A percentile compares a stretch with the other conserved stretches of the same genome.
Conservation (phyloP, 352 stramenopile genomes). For the Thraustochytrium sp. region DNA sequence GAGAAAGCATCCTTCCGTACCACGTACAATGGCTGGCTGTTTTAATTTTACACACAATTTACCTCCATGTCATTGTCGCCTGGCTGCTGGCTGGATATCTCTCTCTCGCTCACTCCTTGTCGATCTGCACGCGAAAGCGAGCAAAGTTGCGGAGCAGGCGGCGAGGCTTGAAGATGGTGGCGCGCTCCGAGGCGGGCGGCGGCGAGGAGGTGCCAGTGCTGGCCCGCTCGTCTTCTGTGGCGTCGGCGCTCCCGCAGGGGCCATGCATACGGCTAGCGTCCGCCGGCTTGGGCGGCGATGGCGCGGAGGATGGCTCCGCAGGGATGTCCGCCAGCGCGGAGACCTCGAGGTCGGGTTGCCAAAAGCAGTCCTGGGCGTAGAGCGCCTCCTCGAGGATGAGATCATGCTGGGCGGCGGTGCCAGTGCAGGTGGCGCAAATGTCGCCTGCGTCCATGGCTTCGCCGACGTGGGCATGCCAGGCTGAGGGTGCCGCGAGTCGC, state of each 20-base stretch:
- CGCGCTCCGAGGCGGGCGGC: neutral
- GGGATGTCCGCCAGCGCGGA: neutral
- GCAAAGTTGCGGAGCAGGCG: neutral
- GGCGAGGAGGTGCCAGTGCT: too few relatives aligned
- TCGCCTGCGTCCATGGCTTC: neutral
- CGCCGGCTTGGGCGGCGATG: neutral
- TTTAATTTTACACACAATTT: too few relatives aligned
- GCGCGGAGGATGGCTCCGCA: neutral
- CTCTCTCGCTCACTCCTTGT: too few relatives aligned
- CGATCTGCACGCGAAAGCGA: neutral
- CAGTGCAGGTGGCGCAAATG: neutral
- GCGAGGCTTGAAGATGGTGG: neutral
- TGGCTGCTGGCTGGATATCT: too few relatives aligned
- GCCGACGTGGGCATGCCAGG: neutral
- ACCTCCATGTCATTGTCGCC: too few relatives aligned
- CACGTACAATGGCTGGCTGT: too few relatives aligned
- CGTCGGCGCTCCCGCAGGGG: neutral
- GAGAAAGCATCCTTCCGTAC: too few relatives aligned
- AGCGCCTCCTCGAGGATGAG: neutral
- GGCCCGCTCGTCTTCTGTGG: neutral
- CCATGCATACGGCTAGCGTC: too few relatives aligned
- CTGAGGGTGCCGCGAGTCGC: neutral
- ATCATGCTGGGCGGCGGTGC: neutral
- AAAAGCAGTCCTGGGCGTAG: neutral
- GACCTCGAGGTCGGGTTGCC: neutral